Evolutionary conservation across 495 filamentous ascomycete genomes (phyloP).

Genomic region (Letharia columbiana): DNA sequence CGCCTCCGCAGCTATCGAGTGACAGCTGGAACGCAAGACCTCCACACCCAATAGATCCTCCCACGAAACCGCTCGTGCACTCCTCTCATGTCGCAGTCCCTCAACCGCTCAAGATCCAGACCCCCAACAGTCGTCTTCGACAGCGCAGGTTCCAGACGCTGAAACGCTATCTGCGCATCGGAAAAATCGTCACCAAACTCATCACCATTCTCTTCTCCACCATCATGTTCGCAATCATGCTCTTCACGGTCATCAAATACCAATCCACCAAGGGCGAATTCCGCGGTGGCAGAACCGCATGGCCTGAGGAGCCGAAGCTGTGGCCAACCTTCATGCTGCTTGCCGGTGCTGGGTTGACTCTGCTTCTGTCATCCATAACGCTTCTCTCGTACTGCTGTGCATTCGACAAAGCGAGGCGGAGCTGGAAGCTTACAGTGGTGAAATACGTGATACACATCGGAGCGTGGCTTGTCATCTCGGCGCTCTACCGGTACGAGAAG

Average conservation of each 20-base stretch:
- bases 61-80: slow-evolving; percentile 1
- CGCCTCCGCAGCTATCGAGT: not conserved
- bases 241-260: slow-evolving; percentile 7
- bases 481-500: slow-evolving; percentile 23
- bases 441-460: slow-evolving; percentile 20
- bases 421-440: slow-evolving; percentile 22
- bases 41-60: not conserved
- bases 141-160: slow-evolving; percentile 13
- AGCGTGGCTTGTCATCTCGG: slow-evolving; percentile 17
- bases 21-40: not conserved
- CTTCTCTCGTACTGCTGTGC: slow-evolving; percentile 20
- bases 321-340: slow-evolving; percentile 25
- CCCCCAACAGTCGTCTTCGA: not conserved
- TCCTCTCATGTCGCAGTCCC: not conserved
- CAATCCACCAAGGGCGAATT: slow-evolving; percentile 10
- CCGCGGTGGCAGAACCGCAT: slow-evolving; percentile 14
- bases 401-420: slow-evolving; percentile 7
- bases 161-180: slow-evolving; percentile 15
- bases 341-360: slow-evolving; percentile 14
- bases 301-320: slow-evolving; percentile 19
- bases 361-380: slow-evolving; percentile 9
- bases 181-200: slow-evolving; percentile 4
- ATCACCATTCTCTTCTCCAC: slow-evolving; percentile 14
- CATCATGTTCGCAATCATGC: slow-evolving; percentile 18
- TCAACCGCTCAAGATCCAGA: not conserved